phyloP scores from a whole-genome alignment of 2,329 filamentous ascomycete genomes.

The Hymenoscyphus linearis region DNA sequence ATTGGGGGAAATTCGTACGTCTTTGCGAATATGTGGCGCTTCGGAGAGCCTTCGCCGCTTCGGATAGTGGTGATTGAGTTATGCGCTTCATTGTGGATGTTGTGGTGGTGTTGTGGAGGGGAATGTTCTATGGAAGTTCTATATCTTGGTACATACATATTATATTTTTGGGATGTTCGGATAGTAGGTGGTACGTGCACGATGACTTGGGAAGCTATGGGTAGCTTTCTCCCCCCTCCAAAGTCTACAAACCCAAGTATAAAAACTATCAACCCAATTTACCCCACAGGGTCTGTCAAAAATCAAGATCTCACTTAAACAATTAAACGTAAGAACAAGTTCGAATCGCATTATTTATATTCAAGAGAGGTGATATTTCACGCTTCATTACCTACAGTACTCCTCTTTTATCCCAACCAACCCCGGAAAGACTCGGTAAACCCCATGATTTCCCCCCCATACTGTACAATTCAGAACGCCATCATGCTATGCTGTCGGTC shows the following conservation, averaged over 20 bases:
- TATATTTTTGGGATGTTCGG: neutral
- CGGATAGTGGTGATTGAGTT: constrained; percentile 18
- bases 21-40: too few relatives aligned
- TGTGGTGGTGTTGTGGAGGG: constrained; percentile 1
- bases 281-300: neutral
- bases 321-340: neutral
- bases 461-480: neutral
- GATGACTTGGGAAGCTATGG: neutral
- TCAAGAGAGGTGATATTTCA: neutral
- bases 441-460: neutral
- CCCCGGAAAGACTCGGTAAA: neutral
- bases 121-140: neutral
- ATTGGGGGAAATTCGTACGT: constrained; percentile 1
- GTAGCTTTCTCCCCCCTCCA: neutral
- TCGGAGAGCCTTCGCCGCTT: constrained; percentile 12
- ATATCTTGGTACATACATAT: too few relatives aligned
- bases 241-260: neutral
- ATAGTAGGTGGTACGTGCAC: neutral
- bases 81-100: constrained; percentile 28
- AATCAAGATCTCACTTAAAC: too few relatives aligned
- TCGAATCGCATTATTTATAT: neutral
- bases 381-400: neutral
- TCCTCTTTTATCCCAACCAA: neutral
- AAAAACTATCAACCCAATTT: neutral
- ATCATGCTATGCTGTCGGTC: neutral